A percentile compares a stretch with the other conserved stretches of the same genome.
Evolutionary conservation across 345 rosid species (phyloP).

Genomic region (Firmiana major): DNA sequence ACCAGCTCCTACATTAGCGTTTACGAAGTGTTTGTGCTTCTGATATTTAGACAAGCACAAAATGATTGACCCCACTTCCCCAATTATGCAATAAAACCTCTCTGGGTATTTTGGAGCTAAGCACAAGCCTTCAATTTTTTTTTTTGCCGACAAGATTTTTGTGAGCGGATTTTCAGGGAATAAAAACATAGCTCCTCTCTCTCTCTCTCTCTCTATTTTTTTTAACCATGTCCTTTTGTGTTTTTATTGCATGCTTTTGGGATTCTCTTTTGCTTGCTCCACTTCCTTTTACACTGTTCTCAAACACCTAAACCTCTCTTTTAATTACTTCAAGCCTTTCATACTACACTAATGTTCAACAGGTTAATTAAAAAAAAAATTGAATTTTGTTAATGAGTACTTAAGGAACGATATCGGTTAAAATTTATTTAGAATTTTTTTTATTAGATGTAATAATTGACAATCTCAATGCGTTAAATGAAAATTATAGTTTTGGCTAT

Average conservation of each 20-base stretch:
- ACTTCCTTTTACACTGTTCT: background rate
- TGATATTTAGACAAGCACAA: background rate
- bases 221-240: constrained; percentile 11
- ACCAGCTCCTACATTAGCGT: background rate
- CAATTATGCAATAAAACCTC: constrained; percentile 9
- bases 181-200: background rate
- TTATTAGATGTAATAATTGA: too few relatives aligned
- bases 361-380: background rate
- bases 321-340: background rate
- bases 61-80: background rate
- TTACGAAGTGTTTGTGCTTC: background rate
- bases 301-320: background rate
- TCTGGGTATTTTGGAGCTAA: constrained; percentile 5
- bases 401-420: too few relatives aligned
- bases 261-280: background rate
- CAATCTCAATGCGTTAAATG: too few relatives aligned
- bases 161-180: constrained; percentile 15
- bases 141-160: constrained; percentile 14
- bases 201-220: background rate
- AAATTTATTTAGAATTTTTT: too few relatives aligned
- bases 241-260: background rate
- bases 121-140: background rate
- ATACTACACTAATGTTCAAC: too few relatives aligned
- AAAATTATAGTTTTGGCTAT: background rate
- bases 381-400: too few relatives aligned